These are phyloP conservation scores for Prunus dulcis DNA, from an alignment of 306 rosid species.

Conservation along the genomic window DNA sequence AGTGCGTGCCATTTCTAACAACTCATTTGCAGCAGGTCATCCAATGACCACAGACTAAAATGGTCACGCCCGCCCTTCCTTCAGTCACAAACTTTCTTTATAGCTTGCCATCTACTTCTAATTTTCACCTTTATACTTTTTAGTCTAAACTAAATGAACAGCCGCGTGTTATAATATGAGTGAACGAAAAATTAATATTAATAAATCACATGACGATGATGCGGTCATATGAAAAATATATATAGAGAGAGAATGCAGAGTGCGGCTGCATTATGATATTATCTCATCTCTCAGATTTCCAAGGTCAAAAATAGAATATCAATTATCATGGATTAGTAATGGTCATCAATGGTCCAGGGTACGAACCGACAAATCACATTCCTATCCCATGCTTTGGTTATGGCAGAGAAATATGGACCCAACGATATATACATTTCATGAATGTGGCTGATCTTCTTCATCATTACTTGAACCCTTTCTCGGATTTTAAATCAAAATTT, in stretches of 20 bases:
- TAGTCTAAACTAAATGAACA: too few species aligned
- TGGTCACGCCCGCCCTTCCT: not conserved
- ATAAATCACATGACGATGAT: too few species aligned
- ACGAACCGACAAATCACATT: not conserved
- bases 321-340: too few species aligned
- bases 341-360: not conserved
- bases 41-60: not conserved
- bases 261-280: too few species aligned
- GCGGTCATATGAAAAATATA: too few species aligned
- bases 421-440: not conserved
- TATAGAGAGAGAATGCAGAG: too few species aligned
- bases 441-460: slow-evolving; percentile 1
- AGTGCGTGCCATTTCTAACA: slow-evolving; percentile 9
- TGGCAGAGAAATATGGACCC: slow-evolving; percentile 7
- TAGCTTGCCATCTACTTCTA: slow-evolving; percentile 1
- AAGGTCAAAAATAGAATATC: too few species aligned
- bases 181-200: too few species aligned
- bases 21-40: not conserved
- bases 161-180: too few species aligned
- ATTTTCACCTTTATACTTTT: not conserved
- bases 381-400: not conserved
- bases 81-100: not conserved
- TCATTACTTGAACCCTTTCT: not conserved
- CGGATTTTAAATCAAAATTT: not conserved
- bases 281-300: too few species aligned